phyloP scores from a whole-genome alignment of 768 basidiomycete species.

The Clitopilus passeckerianus region DNA sequence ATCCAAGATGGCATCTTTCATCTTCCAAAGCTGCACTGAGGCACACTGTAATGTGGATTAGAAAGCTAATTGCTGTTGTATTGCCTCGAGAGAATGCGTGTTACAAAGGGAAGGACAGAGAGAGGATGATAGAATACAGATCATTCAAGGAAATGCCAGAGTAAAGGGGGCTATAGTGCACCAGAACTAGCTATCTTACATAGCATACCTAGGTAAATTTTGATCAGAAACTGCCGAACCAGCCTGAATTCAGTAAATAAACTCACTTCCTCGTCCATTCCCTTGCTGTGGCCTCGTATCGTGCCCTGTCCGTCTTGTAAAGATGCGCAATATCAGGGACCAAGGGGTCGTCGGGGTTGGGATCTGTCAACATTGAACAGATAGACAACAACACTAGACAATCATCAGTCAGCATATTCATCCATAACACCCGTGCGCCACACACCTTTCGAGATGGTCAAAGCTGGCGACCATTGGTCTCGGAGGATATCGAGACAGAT shows the following conservation, averaged over 20 bases:
- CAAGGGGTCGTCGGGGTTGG: constrained; percentile 98
- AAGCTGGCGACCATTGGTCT: constrained; percentile 98
- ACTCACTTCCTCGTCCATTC: constrained; percentile 98
- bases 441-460: constrained; percentile 98
- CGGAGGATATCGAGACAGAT: constrained; percentile 98
- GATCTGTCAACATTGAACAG: constrained; percentile 99
- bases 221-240: constrained; percentile 1
- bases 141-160: constrained; percentile 9
- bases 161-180: not conserved
- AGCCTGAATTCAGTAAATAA: constrained; percentile 1
- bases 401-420: not conserved
- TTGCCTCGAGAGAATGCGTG: constrained; percentile 13
- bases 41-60: not conserved
- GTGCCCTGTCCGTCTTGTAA: constrained; percentile 97
- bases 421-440: constrained; percentile 2
- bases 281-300: constrained; percentile 96
- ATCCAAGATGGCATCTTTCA: not conserved
- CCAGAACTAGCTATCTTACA: constrained; percentile 32
- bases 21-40: not conserved
- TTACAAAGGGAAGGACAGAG: constrained; percentile 13
- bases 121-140: constrained; percentile 16
- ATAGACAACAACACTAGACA: constrained; percentile 86
- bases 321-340: constrained; percentile 98
- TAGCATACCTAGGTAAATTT: constrained; percentile 35
- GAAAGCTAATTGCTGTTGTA: constrained; percentile 11